phyloP scores from a whole-genome alignment of 495 filamentous ascomycete species.

The Neurospora pannonica region DNA sequence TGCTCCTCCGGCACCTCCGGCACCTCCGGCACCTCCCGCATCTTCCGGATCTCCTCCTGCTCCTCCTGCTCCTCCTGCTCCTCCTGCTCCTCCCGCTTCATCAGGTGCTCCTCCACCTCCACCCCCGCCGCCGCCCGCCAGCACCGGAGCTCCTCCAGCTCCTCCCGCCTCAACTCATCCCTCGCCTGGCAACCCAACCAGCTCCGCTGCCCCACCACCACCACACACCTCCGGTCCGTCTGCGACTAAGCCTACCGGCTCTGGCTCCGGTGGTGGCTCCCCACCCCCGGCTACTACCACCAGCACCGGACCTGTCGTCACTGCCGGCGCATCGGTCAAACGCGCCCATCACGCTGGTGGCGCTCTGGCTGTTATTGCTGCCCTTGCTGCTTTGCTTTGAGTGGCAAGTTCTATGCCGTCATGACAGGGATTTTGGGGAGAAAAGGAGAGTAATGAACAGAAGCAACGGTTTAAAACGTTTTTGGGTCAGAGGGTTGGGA shows the following conservation, averaged over 20 bases:
- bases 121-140: background rate
- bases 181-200: conserved; percentile 8
- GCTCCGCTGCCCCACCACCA: conserved; percentile 7
- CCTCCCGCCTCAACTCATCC: conserved; percentile 7
- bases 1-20: background rate
- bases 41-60: background rate
- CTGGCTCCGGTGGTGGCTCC: conserved; percentile 3
- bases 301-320: conserved; percentile 13
- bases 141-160: background rate
- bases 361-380: conserved; percentile 24
- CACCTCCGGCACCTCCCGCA: background rate
- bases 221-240: conserved; percentile 5
- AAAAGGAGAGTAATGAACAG: background rate
- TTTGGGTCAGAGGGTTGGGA: background rate
- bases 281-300: conserved; percentile 6
- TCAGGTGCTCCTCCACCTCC: background rate
- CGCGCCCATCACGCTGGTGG: conserved; percentile 16
- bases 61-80: conserved; percentile 5
- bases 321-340: conserved; percentile 20
- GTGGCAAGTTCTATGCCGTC: background rate
- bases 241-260: conserved; percentile 1
- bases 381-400: conserved; percentile 23
- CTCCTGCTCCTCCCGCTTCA: conserved; percentile 6
- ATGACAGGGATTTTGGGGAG: background rate
- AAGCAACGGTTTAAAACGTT: background rate